Conservation (phyloP, 768 basidiomycete species). For the Saitozyma podzolica region DNA sequence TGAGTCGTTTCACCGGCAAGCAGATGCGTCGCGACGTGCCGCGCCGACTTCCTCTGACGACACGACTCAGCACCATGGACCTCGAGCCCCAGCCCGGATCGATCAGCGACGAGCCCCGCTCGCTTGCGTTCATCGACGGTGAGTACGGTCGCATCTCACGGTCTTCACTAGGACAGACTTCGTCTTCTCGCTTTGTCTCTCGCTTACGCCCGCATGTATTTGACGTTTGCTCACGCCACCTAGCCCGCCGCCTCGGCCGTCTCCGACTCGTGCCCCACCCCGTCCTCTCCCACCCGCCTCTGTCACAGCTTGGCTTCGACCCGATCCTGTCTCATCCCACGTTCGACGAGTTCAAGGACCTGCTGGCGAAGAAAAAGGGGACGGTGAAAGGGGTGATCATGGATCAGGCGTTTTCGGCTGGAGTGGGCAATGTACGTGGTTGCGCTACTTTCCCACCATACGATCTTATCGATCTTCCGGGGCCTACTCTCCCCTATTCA, state of each 20-base stretch:
- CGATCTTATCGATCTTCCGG: background rate
- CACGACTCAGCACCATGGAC: slow-evolving; percentile 57
- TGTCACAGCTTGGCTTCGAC: slow-evolving; percentile 73
- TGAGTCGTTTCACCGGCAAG: slow-evolving; percentile 11
- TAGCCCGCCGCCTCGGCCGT: slow-evolving; percentile 63
- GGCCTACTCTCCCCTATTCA: background rate
- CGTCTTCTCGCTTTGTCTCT: background rate
- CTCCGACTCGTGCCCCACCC: slow-evolving; percentile 66
- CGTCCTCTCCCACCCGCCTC: slow-evolving; percentile 63
- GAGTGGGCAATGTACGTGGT: slow-evolving; percentile 64
- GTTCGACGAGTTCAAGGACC: slow-evolving; percentile 58
- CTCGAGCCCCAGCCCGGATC: slow-evolving; percentile 55
- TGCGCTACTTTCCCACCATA: background rate
- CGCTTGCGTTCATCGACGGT: slow-evolving; percentile 69
- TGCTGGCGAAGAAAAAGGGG: slow-evolving; percentile 62
- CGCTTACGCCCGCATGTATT: background rate
- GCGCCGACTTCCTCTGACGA: background rate
- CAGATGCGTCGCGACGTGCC: background rate
- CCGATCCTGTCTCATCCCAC: slow-evolving; percentile 70
- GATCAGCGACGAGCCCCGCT: slow-evolving; percentile 51
- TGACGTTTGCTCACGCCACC: slow-evolving; percentile 42
- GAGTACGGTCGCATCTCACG: slow-evolving; percentile 5
- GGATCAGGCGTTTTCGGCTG: slow-evolving; percentile 77
- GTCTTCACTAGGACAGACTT: background rate
- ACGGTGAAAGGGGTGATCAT: slow-evolving; percentile 74